Evolutionary conservation across 495 filamentous ascomycete species (phyloP), one percentile per base, ranked within the genome.

Genomic region (Oleoguttula mirabilis): DNA sequence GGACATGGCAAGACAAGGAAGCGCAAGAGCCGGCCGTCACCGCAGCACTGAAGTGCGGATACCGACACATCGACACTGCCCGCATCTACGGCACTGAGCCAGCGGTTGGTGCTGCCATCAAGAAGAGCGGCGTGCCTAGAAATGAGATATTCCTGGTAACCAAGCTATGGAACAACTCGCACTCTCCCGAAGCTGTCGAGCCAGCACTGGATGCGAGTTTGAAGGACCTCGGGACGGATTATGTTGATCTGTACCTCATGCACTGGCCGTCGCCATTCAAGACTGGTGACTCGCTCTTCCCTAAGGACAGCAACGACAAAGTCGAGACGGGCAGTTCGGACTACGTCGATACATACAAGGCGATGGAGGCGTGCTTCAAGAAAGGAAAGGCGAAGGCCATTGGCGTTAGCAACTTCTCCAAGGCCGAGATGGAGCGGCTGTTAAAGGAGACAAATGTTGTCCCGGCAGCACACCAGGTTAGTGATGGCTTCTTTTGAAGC

Each of bases 341-440:
- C 33, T 62, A 55, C 37, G 55, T 59, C 10, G 58, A 59, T 12
- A 63, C 60, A 6, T 63, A 57, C 41, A 70, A 68, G 42, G 74
- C 72, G 0, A 79, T 86, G 77, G 79, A 84, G 50, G 65, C 67
- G 31, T 58, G 74, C 2, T 55, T 72, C 3, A 55, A 68, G 25
- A 63, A 64, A 21, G 76, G 75, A 31, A 79, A 77, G 48, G 57
- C 61, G 32, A 71, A 62, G 45, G 77, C 67, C 3, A 84, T 94
- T 49, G 84, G 85, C 1, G 71, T 90, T 5, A 82, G 74, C 50
- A 93, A 88, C 63, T 86, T 84, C 61, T 74, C 69, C 17, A 68
- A 77, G 43, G 66, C 63, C 11, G 79, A 88, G 48, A 58, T 87
- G 43, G 75, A 84, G 60, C 66, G 69, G 34, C 50, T 88, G 12